Conservation (phyloP, 176 grass and related monocot species). For the Rhynchospora pubera region DNA sequence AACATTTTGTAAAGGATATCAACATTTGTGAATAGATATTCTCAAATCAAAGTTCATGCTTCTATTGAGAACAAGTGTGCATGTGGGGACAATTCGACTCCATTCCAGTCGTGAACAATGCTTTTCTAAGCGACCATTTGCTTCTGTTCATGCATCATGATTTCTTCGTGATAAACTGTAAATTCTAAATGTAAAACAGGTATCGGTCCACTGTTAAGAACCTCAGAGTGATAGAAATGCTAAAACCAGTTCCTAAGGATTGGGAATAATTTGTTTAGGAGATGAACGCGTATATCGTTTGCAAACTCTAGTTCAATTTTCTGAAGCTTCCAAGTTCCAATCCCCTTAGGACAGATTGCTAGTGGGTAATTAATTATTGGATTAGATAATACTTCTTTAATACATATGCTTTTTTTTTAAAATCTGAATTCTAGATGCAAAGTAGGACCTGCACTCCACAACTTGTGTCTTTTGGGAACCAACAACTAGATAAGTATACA, state of each 20-base stretch:
- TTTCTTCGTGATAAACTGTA: background rate
- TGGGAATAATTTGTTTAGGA: background rate
- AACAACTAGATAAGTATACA: background rate
- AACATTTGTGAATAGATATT: background rate
- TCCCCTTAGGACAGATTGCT: background rate
- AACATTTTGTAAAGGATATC: background rate
- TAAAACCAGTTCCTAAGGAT: background rate
- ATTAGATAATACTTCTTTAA: background rate
- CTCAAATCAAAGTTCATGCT: background rate
- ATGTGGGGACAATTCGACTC: background rate
- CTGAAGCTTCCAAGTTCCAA: background rate
- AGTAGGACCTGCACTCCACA: background rate
- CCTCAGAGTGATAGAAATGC: background rate
- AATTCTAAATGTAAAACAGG: background rate
- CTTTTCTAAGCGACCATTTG: background rate
- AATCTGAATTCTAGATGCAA: background rate
- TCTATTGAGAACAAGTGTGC: background rate
- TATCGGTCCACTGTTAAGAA: background rate
- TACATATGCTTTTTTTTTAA: background rate
- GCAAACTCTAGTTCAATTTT: background rate
- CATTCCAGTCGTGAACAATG: background rate
- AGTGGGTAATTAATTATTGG: constrained; percentile 1
- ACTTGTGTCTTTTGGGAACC: background rate
- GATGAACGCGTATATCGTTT: background rate
- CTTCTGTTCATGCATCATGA: background rate